Conservation (phyloP, 371 early-diverging fungal genomes). For the Mucor lusitanicus region DNA sequence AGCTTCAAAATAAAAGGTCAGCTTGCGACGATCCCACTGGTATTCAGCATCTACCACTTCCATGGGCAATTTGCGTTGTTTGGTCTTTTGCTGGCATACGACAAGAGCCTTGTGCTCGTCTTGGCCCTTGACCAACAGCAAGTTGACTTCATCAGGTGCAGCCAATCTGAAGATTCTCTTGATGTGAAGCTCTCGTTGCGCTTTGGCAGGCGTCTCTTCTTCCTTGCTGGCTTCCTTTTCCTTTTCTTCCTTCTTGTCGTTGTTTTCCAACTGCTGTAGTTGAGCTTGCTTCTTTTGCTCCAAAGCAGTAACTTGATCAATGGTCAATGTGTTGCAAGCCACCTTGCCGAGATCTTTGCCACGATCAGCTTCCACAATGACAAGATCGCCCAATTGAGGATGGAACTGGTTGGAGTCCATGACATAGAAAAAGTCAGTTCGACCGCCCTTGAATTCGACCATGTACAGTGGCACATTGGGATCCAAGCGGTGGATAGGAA, state of each 20-base stretch:
- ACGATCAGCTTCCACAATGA: slow-evolving; percentile 96
- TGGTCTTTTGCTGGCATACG: slow-evolving; percentile 87
- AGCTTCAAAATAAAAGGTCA: slow-evolving; percentile 91
- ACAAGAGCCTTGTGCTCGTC: slow-evolving; percentile 90
- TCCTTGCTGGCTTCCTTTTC: slow-evolving; percentile 1
- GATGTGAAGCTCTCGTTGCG: slow-evolving; percentile 86
- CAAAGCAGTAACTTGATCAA: slow-evolving; percentile 51
- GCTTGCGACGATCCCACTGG: slow-evolving; percentile 95
- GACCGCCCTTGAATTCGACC: slow-evolving; percentile 90
- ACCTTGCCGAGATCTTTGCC: slow-evolving; percentile 93
- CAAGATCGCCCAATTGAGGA: slow-evolving; percentile 75
- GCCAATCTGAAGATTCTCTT: slow-evolving; percentile 89
- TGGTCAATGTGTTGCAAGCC: slow-evolving; percentile 12
- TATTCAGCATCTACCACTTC: slow-evolving; percentile 96
- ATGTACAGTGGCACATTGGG: slow-evolving; percentile 71
- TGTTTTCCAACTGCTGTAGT: slow-evolving; percentile 27
- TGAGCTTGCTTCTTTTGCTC: slow-evolving; percentile 20
- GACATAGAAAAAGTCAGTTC: slow-evolving; percentile 86
- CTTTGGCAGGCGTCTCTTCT: slow-evolving; percentile 91
- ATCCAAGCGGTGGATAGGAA: slow-evolving; percentile 50
- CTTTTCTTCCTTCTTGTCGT: slow-evolving; percentile 63
- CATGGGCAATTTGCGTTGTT: slow-evolving; percentile 89
- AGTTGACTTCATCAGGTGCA: slow-evolving; percentile 74
- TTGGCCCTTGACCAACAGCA: slow-evolving; percentile 74
- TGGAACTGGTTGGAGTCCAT: slow-evolving; percentile 45